phyloP scores from a whole-genome alignment of 129 eudicot species.

The Rutidosis leptorrhynchoides region DNA sequence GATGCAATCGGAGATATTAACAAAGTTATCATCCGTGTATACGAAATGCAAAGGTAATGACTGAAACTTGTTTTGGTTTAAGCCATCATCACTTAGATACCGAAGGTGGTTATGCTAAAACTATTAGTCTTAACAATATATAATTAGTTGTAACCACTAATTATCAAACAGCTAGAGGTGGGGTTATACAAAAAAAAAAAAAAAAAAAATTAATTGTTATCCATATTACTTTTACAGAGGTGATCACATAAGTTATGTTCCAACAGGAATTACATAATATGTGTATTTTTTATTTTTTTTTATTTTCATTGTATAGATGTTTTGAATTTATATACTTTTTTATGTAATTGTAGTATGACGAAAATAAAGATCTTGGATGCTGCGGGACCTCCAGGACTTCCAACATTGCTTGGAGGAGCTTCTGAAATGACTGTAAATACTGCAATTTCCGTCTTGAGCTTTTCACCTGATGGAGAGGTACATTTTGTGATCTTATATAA shows the following conservation, averaged over 20 bases:
- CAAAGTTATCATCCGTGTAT: conserved; percentile 69
- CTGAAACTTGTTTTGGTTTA: background rate
- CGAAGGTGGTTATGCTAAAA: background rate
- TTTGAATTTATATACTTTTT: background rate
- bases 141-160: no score
- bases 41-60: conserved; percentile 84
- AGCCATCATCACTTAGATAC: background rate
- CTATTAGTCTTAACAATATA: background rate
- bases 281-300: background rate
- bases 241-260: background rate
- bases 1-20: conserved; percentile 83
- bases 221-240: background rate
- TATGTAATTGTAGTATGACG: conserved; percentile 49
- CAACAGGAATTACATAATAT: background rate
- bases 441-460: conserved; percentile 83
- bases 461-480: conserved; percentile 99
- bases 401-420: conserved; percentile 73
- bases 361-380: conserved; percentile 91
- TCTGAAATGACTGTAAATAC: conserved; percentile 55
- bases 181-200: background rate
- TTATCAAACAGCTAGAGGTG: background rate
- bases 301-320: conserved; percentile 13
- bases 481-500: background rate
- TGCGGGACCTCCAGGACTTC: conserved; percentile 98
- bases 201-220: no score